Percentiles rank a stretch among this genome's conserved stretches.
Conservation (phyloP, 352 stramenopile genomes). For the Pythium graminicola region DNA sequence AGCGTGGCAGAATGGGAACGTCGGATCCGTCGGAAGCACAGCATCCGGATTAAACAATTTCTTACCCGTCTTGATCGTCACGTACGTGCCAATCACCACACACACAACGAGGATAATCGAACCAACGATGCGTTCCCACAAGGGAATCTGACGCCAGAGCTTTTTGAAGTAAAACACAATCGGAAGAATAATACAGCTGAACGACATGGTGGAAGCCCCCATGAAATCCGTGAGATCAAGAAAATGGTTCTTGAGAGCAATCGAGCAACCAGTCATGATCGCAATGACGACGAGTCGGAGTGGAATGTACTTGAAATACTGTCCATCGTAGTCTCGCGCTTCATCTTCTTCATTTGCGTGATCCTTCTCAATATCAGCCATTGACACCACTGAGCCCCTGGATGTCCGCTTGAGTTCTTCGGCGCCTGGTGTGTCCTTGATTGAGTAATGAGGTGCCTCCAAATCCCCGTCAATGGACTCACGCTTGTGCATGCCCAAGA, state of each 20-base stretch:
- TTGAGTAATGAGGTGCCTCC: slow-evolving; percentile 10
- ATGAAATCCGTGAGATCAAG: slow-evolving; percentile 55
- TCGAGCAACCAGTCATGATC: slow-evolving; percentile 29
- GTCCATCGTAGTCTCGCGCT: slow-evolving; percentile 34
- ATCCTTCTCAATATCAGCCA: slow-evolving; percentile 34
- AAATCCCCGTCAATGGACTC: slow-evolving; percentile 12
- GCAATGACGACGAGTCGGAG: slow-evolving; percentile 50
- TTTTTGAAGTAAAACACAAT: slow-evolving; percentile 67
- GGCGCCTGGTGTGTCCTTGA: slow-evolving; percentile 2
- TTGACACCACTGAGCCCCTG: slow-evolving; percentile 34
- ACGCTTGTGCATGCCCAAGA: slow-evolving; percentile 48
- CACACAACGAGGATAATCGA: background rate
- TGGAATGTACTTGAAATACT: slow-evolving; percentile 39
- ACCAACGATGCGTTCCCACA: background rate
- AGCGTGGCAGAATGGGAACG: slow-evolving; percentile 25
- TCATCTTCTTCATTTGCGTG: slow-evolving; percentile 30
- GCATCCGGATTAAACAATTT: slow-evolving; percentile 1
- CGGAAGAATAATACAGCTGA: slow-evolving; percentile 56
- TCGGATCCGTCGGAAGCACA: background rate
- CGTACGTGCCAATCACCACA: slow-evolving; percentile 1
- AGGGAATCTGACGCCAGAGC: slow-evolving; percentile 33
- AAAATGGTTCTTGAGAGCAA: slow-evolving; percentile 37
- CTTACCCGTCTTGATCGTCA: slow-evolving; percentile 8
- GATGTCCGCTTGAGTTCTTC: slow-evolving; percentile 21
- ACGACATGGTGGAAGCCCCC: slow-evolving; percentile 42